Conservation (phyloP, 306 rosid genomes). For the Trichosanthes cucumerina region DNA sequence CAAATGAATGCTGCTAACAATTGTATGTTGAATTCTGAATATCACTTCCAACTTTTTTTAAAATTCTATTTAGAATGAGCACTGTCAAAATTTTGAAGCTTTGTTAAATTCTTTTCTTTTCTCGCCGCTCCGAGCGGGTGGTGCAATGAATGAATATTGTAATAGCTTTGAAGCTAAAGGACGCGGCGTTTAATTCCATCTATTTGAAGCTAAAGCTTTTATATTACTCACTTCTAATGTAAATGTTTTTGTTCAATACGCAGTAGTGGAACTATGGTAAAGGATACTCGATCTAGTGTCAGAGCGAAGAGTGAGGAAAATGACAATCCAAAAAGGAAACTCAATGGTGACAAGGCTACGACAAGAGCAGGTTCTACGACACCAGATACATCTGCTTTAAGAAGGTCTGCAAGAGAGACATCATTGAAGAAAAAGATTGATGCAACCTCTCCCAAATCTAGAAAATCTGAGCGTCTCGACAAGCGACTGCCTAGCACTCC, state of each 20-base stretch:
- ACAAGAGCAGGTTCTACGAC: constrained; percentile 15
- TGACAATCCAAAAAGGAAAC: constrained; percentile 22
- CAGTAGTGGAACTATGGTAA: constrained; percentile 40
- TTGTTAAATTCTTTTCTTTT: not conserved
- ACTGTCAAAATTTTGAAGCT: not conserved
- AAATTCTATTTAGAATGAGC: not conserved
- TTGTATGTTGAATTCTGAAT: not conserved
- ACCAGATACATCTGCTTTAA: constrained; percentile 29
- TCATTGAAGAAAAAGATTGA: constrained; percentile 21
- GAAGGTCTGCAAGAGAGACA: constrained; percentile 47
- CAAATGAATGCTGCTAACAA: not conserved
- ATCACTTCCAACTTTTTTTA: not conserved
- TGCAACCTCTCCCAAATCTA: constrained; percentile 23
- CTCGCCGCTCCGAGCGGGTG: not conserved
- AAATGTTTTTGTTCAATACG: not conserved
- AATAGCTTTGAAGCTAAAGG: constrained; percentile 4
- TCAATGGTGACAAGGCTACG: constrained; percentile 23
- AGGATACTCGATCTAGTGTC: constrained; percentile 34
- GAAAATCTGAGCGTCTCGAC: constrained; percentile 36
- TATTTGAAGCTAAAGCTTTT: not conserved
- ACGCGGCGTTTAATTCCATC: not conserved
- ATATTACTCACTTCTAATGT: not conserved
- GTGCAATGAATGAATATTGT: not conserved
- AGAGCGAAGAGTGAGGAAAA: constrained; percentile 31
- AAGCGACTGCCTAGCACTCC: constrained; percentile 22